Base-by-base conservation (phyloP, 192 early-diverging fungal species). In the Spizellomyces punctatus region DNA sequence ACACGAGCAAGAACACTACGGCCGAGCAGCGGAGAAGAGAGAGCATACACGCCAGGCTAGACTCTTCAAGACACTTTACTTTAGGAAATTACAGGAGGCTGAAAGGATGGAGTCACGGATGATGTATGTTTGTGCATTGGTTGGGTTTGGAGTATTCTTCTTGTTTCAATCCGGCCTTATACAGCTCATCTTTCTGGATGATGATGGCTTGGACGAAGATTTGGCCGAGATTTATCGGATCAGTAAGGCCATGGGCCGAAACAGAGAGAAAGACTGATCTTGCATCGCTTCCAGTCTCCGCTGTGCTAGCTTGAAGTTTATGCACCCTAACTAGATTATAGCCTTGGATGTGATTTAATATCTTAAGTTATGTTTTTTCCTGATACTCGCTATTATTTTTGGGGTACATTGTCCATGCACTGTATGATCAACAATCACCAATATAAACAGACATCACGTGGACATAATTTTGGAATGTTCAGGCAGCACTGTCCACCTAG, bases 1-100 rank as follows among this genome's bases (percentile, higher is more conserved):
- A 17, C 81, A 83, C 52, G 69, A 63, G 55, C 12, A 76, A 48
- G 76, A 44, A 8, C 81, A 83, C 55, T 83, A 83, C 58, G 64
- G 49, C 12, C 17, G 22, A 44, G 70, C 64, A 55, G 46, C 47
- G 8, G 36, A 67, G 27, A 67, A 47, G 44, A 52, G 64, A 10
- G 65, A 63, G 21, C 59, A 61, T 48, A 27, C 22, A 17, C 41
- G 71, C 8, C 50, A 45, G 58, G 45, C 22, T 22, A 70, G 66
- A 4, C 55, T 56, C 52, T 46, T 58, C 41, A 70, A 66, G 46
- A 66, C 45, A 22, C 41, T 66, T 22, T 78, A 66, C 21, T 74
- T 54, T 41, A 49, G 64, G 22, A 48, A 71, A 56, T 50, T 75
- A 54, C 66, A 74, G 10, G 63, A 70, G 63, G 67, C 68, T 42